These are phyloP conservation scores for Ustanciosporium gigantosporum DNA, from an alignment of 1,284 basidiomycete species.

Conservation along the genomic window DNA sequence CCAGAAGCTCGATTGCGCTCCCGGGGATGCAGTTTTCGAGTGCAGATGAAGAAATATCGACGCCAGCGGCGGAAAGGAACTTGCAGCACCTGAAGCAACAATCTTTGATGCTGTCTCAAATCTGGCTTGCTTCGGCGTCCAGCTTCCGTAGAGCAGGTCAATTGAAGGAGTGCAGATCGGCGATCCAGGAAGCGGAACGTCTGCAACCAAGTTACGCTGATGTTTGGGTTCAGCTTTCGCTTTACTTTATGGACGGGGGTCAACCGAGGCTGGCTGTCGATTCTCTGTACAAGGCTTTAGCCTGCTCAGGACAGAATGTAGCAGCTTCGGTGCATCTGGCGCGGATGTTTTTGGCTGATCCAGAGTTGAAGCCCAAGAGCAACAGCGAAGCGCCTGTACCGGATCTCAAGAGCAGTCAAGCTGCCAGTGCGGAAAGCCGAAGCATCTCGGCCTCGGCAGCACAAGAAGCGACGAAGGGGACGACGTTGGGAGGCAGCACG, in stretches of 20 bases:
- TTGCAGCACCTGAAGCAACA: constrained; percentile 27
- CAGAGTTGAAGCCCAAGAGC: constrained; percentile 33
- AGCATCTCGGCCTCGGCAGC: not conserved
- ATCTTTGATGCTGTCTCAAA: constrained; percentile 69
- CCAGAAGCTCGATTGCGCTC: not conserved
- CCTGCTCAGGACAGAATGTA: constrained; percentile 45
- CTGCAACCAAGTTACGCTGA: constrained; percentile 81
- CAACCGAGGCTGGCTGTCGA: constrained; percentile 44
- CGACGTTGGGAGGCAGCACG: not conserved
- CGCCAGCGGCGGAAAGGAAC: constrained; percentile 15
- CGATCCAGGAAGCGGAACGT: constrained; percentile 93
- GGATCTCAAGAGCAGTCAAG: not conserved
- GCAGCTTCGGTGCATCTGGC: constrained; percentile 56
- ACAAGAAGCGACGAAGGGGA: not conserved
- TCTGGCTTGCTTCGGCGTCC: constrained; percentile 93
- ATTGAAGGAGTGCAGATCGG: constrained; percentile 82
- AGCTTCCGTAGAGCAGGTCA: constrained; percentile 87
- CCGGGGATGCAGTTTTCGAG: constrained; percentile 18
- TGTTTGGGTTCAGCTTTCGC: constrained; percentile 80
- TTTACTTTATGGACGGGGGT: constrained; percentile 31
- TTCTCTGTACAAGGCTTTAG: constrained; percentile 58
- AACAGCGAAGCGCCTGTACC: not conserved
- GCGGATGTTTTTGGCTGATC: constrained; percentile 44
- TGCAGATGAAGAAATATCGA: constrained; percentile 13
- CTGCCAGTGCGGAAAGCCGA: not conserved